phyloP scores from a whole-genome alignment of 495 filamentous ascomycete genomes.

The Penicillium antarcticum region DNA sequence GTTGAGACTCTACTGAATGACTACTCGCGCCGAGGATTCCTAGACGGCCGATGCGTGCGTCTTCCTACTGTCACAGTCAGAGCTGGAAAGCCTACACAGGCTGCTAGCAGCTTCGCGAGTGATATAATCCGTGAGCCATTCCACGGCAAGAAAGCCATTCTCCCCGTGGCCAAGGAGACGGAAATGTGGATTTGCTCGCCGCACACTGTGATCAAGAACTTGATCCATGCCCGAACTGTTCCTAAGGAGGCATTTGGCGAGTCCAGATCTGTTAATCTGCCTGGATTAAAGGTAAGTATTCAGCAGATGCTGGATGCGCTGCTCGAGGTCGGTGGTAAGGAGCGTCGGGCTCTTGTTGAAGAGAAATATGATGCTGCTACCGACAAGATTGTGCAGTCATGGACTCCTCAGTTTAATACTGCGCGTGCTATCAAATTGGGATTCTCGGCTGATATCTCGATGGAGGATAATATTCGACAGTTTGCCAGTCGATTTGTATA shows the following conservation, averaged over 20 bases:
- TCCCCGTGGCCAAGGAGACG: conserved; percentile 56
- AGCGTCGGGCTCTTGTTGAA: conserved; percentile 59
- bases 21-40: conserved; percentile 64
- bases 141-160: conserved; percentile 58
- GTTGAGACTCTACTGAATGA: conserved; percentile 73
- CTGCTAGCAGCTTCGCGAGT: conserved; percentile 69
- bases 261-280: conserved; percentile 66
- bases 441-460: conserved; percentile 55
- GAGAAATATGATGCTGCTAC: conserved; percentile 63
- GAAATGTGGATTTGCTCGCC: conserved; percentile 67
- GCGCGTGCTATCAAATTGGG: conserved; percentile 55
- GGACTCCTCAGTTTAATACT: conserved; percentile 67
- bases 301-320: conserved; percentile 75
- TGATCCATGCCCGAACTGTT: conserved; percentile 59
- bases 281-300: conserved; percentile 67
- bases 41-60: conserved; percentile 65
- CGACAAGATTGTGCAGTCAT: conserved; percentile 70
- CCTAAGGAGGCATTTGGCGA: conserved; percentile 51
- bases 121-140: conserved; percentile 71
- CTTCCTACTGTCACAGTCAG: conserved; percentile 75
- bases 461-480: conserved; percentile 54
- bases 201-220: conserved; percentile 64
- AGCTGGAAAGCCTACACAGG: conserved; percentile 70
- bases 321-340: conserved; percentile 65
- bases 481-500: conserved; percentile 41